Evolutionary conservation across 768 basidiomycete species (phyloP).

Genomic region (Tephrocybe sp.): DNA sequence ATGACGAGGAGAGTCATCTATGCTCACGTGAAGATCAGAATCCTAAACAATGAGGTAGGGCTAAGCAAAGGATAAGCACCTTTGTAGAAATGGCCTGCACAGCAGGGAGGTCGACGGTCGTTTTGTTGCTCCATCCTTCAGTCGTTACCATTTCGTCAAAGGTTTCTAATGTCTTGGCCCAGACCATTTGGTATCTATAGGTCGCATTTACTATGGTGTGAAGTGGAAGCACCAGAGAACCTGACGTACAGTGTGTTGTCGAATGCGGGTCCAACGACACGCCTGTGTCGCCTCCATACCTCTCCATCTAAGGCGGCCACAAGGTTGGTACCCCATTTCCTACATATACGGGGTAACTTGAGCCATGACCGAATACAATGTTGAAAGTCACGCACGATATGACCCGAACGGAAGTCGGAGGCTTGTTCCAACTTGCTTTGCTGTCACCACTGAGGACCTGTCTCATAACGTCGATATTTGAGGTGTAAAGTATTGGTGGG

Average conservation of each 20-base stretch:
- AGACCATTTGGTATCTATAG: constrained; percentile 30
- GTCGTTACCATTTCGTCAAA: constrained; percentile 28
- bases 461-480: constrained; percentile 16
- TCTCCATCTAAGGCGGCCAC: constrained; percentile 27
- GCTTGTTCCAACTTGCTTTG: constrained; percentile 36
- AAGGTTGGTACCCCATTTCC: constrained; percentile 10
- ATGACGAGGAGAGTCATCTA: constrained; percentile 42
- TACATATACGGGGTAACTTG: neutral
- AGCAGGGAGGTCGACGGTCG: constrained; percentile 16
- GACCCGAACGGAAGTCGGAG: constrained; percentile 12
- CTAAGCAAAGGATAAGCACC: neutral
- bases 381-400: constrained; percentile 4
- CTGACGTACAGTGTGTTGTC: constrained; percentile 32
- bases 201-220: neutral
- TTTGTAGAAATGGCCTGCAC: constrained; percentile 5
- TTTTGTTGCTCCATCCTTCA: constrained; percentile 24
- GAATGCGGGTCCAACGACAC: constrained; percentile 43
- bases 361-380: no score
- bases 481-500: neutral
- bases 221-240: neutral
- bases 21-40: constrained; percentile 23
- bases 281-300: constrained; percentile 42
- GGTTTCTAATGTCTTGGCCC: constrained; percentile 26
- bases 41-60: constrained; percentile 4
- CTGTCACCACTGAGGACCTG: constrained; percentile 36